Base-by-base conservation (phyloP, 768 basidiomycete species). In the Tephrocybe sp. region DNA sequence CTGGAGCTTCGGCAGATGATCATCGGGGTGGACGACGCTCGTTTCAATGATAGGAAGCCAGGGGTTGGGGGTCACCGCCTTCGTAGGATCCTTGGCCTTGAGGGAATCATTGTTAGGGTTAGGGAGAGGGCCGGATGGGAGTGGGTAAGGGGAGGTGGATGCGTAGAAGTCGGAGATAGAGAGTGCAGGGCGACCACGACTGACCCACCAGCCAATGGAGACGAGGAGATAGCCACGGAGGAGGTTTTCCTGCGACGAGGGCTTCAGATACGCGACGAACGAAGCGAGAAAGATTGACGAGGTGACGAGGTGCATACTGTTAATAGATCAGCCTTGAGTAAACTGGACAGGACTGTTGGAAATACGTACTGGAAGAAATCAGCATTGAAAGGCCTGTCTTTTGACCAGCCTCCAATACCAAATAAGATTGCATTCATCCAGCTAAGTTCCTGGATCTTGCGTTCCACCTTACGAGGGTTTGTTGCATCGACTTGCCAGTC, bases 291-390 rank as follows among this genome's bases (percentile, higher is more conserved):
- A 86, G 17, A 86, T 60, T 0, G 80, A 76, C 2, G 85, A 86
- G 0, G 86, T 90, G 39, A 87, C 76, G 2, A 85, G 66, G 57
- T 83, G 88, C 72, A 86, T 82, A 8, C 86, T 88, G 6, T n/a
- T 18, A 25, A 18, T 43, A 30, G 11, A 11, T 30, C 28, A 30
- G 28, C 28, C 8, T 25, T 3, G 24, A 42, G 23, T 4, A 26
- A 14, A 41, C 37, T 45, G 36, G 4, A 26, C 15, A 36, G n/a
- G 15, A 46, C n/a, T 33, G 8, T 9, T n/a, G 5, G 14, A 2
- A 25, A 36, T n/a, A 55, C 64, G 43, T 40, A 62, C 62, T 60
- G 39, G 33, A 60, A 56, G 18, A 56, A 67, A 37, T 67, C 65
- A 20, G 65, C 61, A 18, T 55, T 48, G 30, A 63, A 63, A 8